Percentiles rank a stretch among this genome's conserved stretches.
Evolutionary conservation across 192 early-diverging fungal species (phyloP).

Genomic region (Pilaira anomala): DNA sequence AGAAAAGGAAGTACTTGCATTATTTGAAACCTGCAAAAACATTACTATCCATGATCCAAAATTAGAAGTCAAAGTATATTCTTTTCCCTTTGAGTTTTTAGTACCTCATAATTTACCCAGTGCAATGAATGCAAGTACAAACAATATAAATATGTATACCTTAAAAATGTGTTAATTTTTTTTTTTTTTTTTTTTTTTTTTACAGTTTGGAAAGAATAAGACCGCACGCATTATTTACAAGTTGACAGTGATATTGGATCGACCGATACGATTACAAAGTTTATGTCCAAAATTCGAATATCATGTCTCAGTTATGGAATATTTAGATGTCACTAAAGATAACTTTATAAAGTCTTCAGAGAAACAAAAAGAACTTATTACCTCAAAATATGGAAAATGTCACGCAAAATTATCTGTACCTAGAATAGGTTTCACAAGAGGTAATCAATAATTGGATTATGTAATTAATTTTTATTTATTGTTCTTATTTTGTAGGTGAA

Average conservation of each 20-base stretch:
- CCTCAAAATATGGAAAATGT: conserved; percentile 9
- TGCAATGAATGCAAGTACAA: conserved; percentile 24
- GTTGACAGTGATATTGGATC: conserved; percentile 29
- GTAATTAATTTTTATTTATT: background rate
- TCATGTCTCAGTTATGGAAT: conserved; percentile 31
- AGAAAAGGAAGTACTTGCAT: conserved; percentile 23
- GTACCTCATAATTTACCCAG: conserved; percentile 36
- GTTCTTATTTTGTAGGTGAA: conserved; percentile 6
- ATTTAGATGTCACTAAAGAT: conserved; percentile 21
- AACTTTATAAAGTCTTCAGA: conserved; percentile 13
- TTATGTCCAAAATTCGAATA: conserved; percentile 28
- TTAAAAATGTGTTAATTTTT: too few relatives aligned
- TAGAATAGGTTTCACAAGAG: conserved; percentile 24
- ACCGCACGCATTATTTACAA: conserved; percentile 8
- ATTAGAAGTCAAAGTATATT: conserved; percentile 19
- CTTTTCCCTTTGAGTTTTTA: conserved; percentile 35
- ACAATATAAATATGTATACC: background rate
- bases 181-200: background rate
- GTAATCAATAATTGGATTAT: conserved; percentile 3
- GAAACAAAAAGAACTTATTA: conserved; percentile 1
- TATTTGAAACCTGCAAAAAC: conserved; percentile 24
- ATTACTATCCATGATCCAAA: conserved; percentile 15
- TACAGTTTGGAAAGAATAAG: conserved; percentile 3
- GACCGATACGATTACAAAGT: conserved; percentile 31
- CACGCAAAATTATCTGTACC: conserved; percentile 12